A percentile compares a stretch with the other conserved stretches of the same genome.
Conservation (phyloP, 2,329 filamentous ascomycete species). For the Rhynchosporium graminicola region DNA sequence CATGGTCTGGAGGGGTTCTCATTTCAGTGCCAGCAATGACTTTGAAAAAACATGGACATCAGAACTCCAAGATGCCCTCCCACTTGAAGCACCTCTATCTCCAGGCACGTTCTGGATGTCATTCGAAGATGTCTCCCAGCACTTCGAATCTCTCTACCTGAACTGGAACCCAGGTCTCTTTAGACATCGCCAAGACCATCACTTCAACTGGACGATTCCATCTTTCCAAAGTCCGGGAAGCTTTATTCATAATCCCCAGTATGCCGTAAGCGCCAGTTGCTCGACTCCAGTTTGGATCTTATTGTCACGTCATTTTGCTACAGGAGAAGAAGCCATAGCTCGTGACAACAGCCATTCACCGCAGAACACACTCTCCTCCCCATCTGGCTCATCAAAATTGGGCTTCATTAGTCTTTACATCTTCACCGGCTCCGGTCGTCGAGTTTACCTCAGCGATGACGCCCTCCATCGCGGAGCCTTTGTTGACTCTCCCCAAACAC, state of each 20-base stretch:
- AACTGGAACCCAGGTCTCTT: conserved; percentile 96
- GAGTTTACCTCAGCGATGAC: conserved; percentile 73
- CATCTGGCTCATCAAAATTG: conserved; percentile 40
- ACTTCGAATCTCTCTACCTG: conserved; percentile 94
- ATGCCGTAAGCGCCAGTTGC: conserved; percentile 61
- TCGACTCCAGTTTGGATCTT: conserved; percentile 78
- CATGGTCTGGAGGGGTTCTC: conserved; percentile 65
- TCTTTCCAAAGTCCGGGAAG: conserved; percentile 52
- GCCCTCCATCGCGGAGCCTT: conserved; percentile 77
- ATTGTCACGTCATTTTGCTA: conserved; percentile 82
- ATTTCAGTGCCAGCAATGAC: conserved; percentile 15
- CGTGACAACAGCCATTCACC: conserved; percentile 44
- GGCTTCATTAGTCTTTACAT: conserved; percentile 89
- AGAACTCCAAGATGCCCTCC: conserved; percentile 34
- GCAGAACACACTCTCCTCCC: conserved; percentile 29
- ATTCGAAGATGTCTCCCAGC: conserved; percentile 81
- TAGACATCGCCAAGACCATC: conserved; percentile 77
- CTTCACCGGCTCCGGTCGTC: conserved; percentile 69
- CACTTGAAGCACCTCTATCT: conserved; percentile 36
- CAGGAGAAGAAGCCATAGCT: conserved; percentile 60
- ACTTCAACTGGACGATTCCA: conserved; percentile 78
- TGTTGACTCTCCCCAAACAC: conserved; percentile 89
- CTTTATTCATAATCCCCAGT: conserved; percentile 69
- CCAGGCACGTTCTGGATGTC: conserved; percentile 94
- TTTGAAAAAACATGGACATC: conserved; percentile 26